Conservation (phyloP, 306 rosid species). For the Carpinus fangiana region DNA sequence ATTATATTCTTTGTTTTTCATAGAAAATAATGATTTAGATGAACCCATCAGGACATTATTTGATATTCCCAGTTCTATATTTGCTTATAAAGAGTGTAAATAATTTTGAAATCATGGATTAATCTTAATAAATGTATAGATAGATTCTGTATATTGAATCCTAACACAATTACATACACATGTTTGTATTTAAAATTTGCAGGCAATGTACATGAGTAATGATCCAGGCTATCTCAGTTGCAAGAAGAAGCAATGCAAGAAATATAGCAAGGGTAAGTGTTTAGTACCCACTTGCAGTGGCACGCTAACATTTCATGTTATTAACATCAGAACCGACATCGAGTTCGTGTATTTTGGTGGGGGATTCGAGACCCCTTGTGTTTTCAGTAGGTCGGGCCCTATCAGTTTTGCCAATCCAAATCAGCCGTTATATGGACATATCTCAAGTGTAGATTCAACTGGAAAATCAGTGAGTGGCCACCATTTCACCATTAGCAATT, state of each 20-base stretch:
- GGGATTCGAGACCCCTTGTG: conserved; percentile 64
- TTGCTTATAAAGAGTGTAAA: no score
- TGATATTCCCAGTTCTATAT: no score
- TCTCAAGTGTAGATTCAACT: conserved; percentile 69
- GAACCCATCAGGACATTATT: no score
- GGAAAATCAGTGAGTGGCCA: conserved; percentile 49
- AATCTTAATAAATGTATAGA: background rate
- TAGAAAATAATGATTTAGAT: no score
- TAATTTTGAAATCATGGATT: no score
- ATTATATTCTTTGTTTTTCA: no score
- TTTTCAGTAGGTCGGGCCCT: conserved; percentile 48
- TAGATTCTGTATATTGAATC: background rate
- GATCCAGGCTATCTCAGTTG: conserved; percentile 72
- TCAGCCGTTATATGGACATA: conserved; percentile 63
- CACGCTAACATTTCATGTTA: conserved; percentile 63
- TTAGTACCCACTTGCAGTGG: conserved; percentile 51
- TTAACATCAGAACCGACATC: conserved; percentile 83
- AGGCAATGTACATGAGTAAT: conserved; percentile 56
- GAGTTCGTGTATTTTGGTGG: conserved; percentile 67
- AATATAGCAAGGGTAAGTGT: conserved; percentile 35
- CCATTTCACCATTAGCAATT: no score
- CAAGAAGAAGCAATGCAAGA: conserved; percentile 58
- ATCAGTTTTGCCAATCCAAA: conserved; percentile 58
- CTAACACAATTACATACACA: no score
- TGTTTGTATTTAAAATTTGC: conserved; percentile 2